Conservation (phyloP, 108 stramenopile species). For the Thalassiosira profunda region DNA sequence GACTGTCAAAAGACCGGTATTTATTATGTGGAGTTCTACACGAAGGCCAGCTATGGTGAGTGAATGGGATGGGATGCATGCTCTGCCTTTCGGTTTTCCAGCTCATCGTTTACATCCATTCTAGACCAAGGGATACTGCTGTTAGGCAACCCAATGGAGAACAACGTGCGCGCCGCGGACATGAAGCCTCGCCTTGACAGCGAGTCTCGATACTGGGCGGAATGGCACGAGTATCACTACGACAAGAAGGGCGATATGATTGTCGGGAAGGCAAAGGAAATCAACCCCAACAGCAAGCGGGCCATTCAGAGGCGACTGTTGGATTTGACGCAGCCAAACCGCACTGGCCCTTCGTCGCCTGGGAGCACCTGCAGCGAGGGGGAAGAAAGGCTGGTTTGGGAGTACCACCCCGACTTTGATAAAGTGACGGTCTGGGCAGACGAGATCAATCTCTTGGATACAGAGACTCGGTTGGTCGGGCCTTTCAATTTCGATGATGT, state of each 20-base stretch:
- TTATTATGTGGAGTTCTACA: constrained; percentile 45
- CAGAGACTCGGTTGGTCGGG: constrained; percentile 15
- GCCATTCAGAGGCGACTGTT: constrained; percentile 12
- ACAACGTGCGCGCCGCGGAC: not conserved
- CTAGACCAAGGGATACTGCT: constrained; percentile 23
- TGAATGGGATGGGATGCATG: not conserved
- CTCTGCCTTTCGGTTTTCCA: too few relatives aligned
- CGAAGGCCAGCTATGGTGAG: constrained; percentile 16
- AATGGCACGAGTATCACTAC: constrained; percentile 31
- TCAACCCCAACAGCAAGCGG: constrained; percentile 23
- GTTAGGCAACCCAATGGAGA: not conserved
- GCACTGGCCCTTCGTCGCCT: too few relatives aligned
- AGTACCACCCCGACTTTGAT: constrained; percentile 24
- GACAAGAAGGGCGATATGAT: constrained; percentile 16
- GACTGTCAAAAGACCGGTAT: constrained; percentile 16
- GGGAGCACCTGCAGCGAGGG: not conserved
- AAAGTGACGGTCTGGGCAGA: constrained; percentile 19
- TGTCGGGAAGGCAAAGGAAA: constrained; percentile 25
- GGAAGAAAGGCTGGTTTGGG: not conserved
- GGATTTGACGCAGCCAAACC: constrained; percentile 6
- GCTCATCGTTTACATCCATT: too few relatives aligned
- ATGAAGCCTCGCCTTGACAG: constrained; percentile 22
- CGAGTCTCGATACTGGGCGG: constrained; percentile 31
- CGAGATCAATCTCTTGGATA: constrained; percentile 22
- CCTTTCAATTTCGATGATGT: constrained; percentile 36